phyloP scores from a whole-genome alignment of 1,139 yeast genomes.

The Hemisphaericaspora xylanilytica region DNA sequence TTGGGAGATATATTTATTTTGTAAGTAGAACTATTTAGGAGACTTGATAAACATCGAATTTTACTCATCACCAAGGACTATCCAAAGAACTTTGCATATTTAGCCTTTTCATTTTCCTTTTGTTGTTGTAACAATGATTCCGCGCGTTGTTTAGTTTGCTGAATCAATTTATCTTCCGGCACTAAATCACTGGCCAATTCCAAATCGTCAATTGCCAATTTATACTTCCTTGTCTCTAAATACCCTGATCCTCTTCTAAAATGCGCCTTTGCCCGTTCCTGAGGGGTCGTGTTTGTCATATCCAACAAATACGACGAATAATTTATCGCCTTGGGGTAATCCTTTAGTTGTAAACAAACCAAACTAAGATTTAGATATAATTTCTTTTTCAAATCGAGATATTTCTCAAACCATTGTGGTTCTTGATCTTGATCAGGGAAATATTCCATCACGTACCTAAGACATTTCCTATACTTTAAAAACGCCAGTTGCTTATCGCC shows the following conservation, averaged over 20 bases:
- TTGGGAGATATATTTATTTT: background rate
- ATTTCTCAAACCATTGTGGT: slow-evolving; percentile 49
- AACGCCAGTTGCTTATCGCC: slow-evolving; percentile 51
- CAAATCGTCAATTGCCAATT: slow-evolving; percentile 50
- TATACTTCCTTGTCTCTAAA: slow-evolving; percentile 40
- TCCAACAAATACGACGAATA: slow-evolving; percentile 59
- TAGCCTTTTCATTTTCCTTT: slow-evolving; percentile 51
- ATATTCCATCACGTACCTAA: slow-evolving; percentile 67
- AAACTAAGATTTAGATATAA: slow-evolving; percentile 60
- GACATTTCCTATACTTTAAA: slow-evolving; percentile 60
- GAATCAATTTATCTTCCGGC: slow-evolving; percentile 52
- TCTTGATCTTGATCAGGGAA: slow-evolving; percentile 70
- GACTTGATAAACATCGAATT: too few species aligned
- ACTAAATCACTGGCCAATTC: slow-evolving; percentile 41
- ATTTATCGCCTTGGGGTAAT: slow-evolving; percentile 45
- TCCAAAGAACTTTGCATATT: slow-evolving; percentile 56
- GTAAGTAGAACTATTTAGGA: too few species aligned
- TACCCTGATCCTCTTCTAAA: slow-evolving; percentile 60
- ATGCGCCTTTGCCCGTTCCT: slow-evolving; percentile 59
- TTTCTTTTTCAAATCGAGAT: slow-evolving; percentile 56
- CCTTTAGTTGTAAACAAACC: slow-evolving; percentile 46
- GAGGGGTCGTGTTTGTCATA: slow-evolving; percentile 30
- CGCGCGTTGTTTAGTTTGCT: slow-evolving; percentile 39
- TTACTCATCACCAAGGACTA: too few species aligned
- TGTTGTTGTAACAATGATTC: slow-evolving; percentile 36